A percentile compares a stretch with the other conserved stretches of the same genome.
These are phyloP conservation scores for Salvia rosmarinus DNA, from an alignment of 257 asterid genomes.

Conservation along the genomic window DNA sequence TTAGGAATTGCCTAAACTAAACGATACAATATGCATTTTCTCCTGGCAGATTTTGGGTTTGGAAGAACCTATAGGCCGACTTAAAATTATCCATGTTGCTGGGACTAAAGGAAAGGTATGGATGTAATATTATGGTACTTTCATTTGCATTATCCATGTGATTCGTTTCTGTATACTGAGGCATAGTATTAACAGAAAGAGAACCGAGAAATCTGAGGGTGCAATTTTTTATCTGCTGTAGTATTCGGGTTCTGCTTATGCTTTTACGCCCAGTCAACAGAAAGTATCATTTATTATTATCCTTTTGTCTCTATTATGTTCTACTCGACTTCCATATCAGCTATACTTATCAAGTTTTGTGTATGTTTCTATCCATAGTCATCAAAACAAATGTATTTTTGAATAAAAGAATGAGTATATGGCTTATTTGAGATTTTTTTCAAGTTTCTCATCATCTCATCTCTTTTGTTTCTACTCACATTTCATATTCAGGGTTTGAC, in stretches of 20 bases:
- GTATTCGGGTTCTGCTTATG: neutral
- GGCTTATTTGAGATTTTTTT: neutral
- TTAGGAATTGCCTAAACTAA: neutral
- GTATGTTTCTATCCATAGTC: neutral
- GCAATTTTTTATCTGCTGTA: neutral
- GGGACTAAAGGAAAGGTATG: slow-evolving; percentile 96
- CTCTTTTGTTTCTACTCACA: slow-evolving; percentile 26
- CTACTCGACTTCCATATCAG: neutral
- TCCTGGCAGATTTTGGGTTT: slow-evolving; percentile 72
- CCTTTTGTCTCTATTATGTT: neutral
- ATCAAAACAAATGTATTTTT: neutral
- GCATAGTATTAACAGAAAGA: neutral
- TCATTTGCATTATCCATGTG: neutral
- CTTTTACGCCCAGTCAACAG: slow-evolving; percentile 12
- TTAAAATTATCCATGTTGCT: slow-evolving; percentile 81
- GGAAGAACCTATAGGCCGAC: slow-evolving; percentile 61
- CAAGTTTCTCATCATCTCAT: slow-evolving; percentile 12
- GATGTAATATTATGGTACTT: neutral
- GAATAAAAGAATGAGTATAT: slow-evolving; percentile 3
- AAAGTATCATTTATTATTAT: neutral
- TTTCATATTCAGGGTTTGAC: slow-evolving; percentile 77
- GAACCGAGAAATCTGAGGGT: neutral
- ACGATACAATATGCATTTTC: slow-evolving; percentile 28
- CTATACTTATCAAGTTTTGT: neutral
- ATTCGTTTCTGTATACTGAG: neutral